Conservation (phyloP, 2,329 filamentous ascomycete species). For the Trichoderma polysporum region DNA sequence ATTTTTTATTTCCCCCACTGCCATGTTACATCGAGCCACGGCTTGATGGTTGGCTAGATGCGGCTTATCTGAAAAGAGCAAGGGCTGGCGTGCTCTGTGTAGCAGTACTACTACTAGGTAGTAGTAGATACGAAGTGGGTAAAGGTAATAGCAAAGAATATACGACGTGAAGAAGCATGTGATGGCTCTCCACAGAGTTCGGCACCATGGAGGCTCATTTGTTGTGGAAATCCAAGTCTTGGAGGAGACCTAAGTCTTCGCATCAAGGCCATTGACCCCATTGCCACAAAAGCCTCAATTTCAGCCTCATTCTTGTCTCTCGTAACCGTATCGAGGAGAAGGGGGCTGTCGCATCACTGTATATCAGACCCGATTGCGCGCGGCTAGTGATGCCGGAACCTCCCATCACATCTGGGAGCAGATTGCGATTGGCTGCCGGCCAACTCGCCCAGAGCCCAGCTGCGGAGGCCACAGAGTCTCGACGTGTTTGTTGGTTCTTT, state of each 20-base stretch:
- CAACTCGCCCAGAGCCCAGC: slow-evolving; percentile 1
- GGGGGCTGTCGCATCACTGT: background rate
- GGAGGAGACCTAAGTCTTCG: too few relatives aligned
- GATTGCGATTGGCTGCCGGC: slow-evolving; percentile 1
- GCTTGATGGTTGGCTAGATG: background rate
- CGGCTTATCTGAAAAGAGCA: background rate
- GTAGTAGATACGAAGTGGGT: too few relatives aligned
- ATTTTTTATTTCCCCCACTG: background rate
- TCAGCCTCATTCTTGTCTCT: background rate
- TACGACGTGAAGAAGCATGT: background rate
- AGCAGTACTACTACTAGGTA: background rate
- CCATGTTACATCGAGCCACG: background rate
- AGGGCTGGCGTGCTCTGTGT: background rate
- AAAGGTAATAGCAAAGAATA: background rate
- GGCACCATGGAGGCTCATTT: background rate
- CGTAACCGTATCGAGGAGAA: background rate
- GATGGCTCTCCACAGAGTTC: background rate
- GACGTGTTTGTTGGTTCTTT: background rate
- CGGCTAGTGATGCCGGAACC: slow-evolving; percentile 12
- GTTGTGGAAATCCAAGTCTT: background rate
- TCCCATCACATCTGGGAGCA: slow-evolving; percentile 7
- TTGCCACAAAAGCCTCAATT: background rate
- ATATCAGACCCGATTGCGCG: background rate
- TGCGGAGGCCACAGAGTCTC: slow-evolving; percentile 3
- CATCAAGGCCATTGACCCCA: too few relatives aligned